Base-by-base conservation (phyloP, 345 rosid genomes). In the Jatropha curcas region DNA sequence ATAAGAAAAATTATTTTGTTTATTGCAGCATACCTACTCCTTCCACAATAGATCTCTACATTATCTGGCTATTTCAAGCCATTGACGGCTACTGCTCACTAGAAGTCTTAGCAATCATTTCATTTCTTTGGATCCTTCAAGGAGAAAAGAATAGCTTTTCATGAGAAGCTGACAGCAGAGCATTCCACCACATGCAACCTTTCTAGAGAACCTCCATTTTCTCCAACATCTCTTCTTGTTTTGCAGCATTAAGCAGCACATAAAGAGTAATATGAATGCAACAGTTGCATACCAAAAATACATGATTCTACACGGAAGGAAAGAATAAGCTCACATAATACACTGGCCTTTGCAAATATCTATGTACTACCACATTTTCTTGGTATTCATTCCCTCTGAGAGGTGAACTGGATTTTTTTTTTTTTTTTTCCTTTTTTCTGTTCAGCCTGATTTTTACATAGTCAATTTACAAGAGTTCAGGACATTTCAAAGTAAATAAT, bases 1-100 rank as follows among this genome's bases (percentile, higher is more conserved):
- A 72, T 22, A 77, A 79, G 2, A 34, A 71, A 70, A 75, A 35
- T 22, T 12, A 53, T 39, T 74, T 68, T 76, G 57, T 78, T 87
- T 80, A 83, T 74, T 79, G 76, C 80, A 77, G 71, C 82, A n/a
- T n/a, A 86, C 88, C 85, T 72, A 86, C 86, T 57, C 72, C 81
- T 43, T 60, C 30, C 60, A 77, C 24, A 27, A 66, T 68, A 67
- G 27, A 69, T 7, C 65, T 27, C 60, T 2, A 27, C 7, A 76
- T 67, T 74, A 79, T 62, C 28, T 31, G 65, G 55, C 71, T 68
- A 72, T 50, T 82, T 55, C 74, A 80, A 79, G 73, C 75, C 65
- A 78, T 72, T 65, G 80, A 41, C 69, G 43, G 74, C 31, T 65
- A 77, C 80, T 65, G 83, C 69, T 77, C 25, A 45, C 39, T 35